Base-by-base conservation (phyloP, 1,139 yeast genomes). In the Yamadazyma triangularis region DNA sequence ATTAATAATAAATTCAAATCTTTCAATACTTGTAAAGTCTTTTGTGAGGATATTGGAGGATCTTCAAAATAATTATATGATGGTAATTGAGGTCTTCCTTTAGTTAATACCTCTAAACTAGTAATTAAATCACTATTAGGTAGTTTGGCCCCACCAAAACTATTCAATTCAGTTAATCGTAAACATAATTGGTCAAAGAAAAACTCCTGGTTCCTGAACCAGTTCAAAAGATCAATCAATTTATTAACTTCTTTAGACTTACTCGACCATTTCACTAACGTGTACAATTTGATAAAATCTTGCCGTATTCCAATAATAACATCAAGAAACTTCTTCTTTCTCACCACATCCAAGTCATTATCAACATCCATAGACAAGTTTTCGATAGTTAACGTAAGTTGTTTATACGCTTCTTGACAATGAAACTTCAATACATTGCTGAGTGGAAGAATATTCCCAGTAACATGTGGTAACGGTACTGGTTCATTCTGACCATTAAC, bases 41-140 rank as follows among this genome's bases (percentile, higher is more conserved):
- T 71, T 28, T 66, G 60, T 1, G 84, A 64, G 3, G 79, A 65
- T 3, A 88, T 60, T 13, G 63, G 68, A 27, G 62, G 58, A n/a
- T 63, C 63, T 16, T 72, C 68, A 24, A 77, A 58, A 44, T 79
- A 75, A 41, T 73, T 71, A 50, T 82, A 79, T 1, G 84, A 69
- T 2, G 89, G 81, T 26, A 85, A 64, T 29, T 77, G 77, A 2
- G 97, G 96, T 41, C 84, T 64, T 3, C 95, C 95, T 27, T 75
- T 68, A 24, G 79, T 72, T 30, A 88, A 63, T 2, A 91, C 96
- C 49, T 91, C 95, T 42, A 91, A 63, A 2, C 95, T 87, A 0
- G 96, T 88, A 25, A 78, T 71, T 21, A 91, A 56, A 54, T 91
- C 97, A 1, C 95, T 91, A 53, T 87, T 85, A 6, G 96, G 94